Base-by-base conservation (phyloP, 345 rosid genomes). In the Linum lewisii region DNA sequence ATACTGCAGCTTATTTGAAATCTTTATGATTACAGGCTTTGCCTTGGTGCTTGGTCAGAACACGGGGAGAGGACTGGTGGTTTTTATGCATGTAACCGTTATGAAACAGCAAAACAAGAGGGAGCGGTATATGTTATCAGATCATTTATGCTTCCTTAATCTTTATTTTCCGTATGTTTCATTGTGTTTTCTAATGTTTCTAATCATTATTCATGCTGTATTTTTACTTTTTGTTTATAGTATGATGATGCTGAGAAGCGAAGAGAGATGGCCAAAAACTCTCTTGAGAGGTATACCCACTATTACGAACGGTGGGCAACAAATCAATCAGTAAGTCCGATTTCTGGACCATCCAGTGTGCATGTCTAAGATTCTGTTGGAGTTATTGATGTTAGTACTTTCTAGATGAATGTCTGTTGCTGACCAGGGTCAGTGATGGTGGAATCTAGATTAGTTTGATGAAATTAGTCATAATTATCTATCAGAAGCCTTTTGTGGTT, bases 291-390 rank as follows among this genome's bases (percentile, higher is more conserved):
- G 78, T 88, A 88, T 66, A 88, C 93, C 49, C 96, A 88, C 64
- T 88, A 85, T 75, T 88, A 88, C 69, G 96, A 88, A 73, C 71
- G 96, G 69, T 88, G 90, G 93, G 93, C 90, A 14, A 88, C 90
- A 57, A 88, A 88, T 72, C 96, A 85, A 73, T 81, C 83, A 69
- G 95, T 87, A 83, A 51, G 81, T 69, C 24, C 22, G 26, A 63
- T 54, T 59, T 42, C 57, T 13, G 65, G 44, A 16, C 47, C 18
- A 4, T 42, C 13, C 47, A 42, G 47, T 11, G 47, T 42, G 47
- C 47, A 11, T 6, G 47, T 16, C 18, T 42, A 3, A 11, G 47
- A 11, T 11, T 42, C 4, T 42, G 47, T 11, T 11, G 47, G 47
- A 42, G 2, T 42, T 4, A 1, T 42, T 42, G 47, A 11, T 11